Base-by-base conservation (phyloP, 1,284 basidiomycete genomes). In the Phlebopus sp. region DNA sequence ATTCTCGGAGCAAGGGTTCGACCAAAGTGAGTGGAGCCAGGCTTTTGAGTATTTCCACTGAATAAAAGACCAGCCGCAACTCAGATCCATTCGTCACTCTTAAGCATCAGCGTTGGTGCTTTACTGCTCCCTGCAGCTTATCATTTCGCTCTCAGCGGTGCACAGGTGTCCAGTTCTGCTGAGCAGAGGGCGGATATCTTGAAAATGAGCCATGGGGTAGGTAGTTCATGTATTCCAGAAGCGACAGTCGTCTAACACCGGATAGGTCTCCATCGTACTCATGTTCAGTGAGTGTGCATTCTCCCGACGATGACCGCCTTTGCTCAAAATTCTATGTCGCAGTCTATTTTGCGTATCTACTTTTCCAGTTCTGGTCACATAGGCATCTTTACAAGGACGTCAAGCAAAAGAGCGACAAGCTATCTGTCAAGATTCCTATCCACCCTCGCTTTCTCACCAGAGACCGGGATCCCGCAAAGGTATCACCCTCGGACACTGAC, bases 331-430 rank as follows among this genome's bases (percentile, higher is more conserved):
- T n/a, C 44, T 15, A 15, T 34, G 29, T n/a, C n/a, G 18, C 52
- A 86, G 84, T 86, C 49, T 92, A 93, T 62, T 58, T 73, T 15
- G 77, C 81, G 15, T 93, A 92, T 63, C 76, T 95, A 29, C 59
- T 92, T 42, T 96, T 95, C 70, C 92, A 94, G 62, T 78, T 95
- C 27, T 93, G 82, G 77, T 91, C 91, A 0, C 92, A 96, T 65
- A 79, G 82, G 15, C 79, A 92, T 57, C 77, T 94, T 9, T 95
- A 90, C 68, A 71, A 79, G 43, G 84, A 89, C 50, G 66, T 65
- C 35, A 69, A 69, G 49, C 70, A 70, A 54, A 76, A 70, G 52
- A 79, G 74, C 55, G 57, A 64, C 40, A 64, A 57, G 27, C 49
- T 75, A 23, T 67, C 74, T n/a, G 51, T 66, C 43, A 71, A 56